phyloP scores from a whole-genome alignment of 192 early-diverging fungal species.

The Umbelopsis isabellina region DNA sequence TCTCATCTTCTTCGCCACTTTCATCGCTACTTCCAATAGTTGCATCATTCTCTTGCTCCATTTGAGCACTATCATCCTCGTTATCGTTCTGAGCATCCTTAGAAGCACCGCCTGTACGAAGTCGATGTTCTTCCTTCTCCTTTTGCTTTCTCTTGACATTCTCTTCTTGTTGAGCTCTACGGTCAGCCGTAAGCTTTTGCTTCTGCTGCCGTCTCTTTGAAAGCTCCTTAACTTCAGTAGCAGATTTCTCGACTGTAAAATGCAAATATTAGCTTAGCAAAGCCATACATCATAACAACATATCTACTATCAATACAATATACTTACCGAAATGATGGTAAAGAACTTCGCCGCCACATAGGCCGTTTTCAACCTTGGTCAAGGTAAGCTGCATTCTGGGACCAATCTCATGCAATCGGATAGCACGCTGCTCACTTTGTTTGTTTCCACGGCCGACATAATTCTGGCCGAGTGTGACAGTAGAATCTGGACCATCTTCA shows the following conservation, averaged over 20 bases:
- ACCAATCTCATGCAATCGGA: slow-evolving; percentile 87
- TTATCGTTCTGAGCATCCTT: slow-evolving; percentile 12
- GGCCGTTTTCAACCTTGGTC: slow-evolving; percentile 86
- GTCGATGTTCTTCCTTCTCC: slow-evolving; percentile 59
- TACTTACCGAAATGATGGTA: slow-evolving; percentile 82
- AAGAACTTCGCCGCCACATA: slow-evolving; percentile 93
- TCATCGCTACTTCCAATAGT: slow-evolving; percentile 42
- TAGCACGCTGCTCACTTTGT: slow-evolving; percentile 80
- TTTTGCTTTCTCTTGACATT: slow-evolving; percentile 83
- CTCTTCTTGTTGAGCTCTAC: slow-evolving; percentile 79
- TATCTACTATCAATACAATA: not conserved
- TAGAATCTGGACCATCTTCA: slow-evolving; percentile 88
- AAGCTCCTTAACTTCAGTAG: slow-evolving; percentile 71
- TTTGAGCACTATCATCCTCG: slow-evolving; percentile 18
- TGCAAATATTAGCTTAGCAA: not conserved
- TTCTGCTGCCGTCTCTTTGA: slow-evolving; percentile 63
- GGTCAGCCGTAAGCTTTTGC: slow-evolving; percentile 63
- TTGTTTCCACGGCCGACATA: slow-evolving; percentile 77
- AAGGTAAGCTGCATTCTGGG: slow-evolving; percentile 87
- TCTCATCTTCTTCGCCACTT: slow-evolving; percentile 31
- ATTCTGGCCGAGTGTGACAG: slow-evolving; percentile 82
- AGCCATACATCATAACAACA: not conserved
- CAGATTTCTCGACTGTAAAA: slow-evolving; percentile 66
- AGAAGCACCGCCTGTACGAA: slow-evolving; percentile 45
- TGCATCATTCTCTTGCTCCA: slow-evolving; percentile 35